These are phyloP conservation scores for Thalassiosira hispida DNA, from an alignment of 352 stramenopile genomes.

Conservation along the genomic window DNA sequence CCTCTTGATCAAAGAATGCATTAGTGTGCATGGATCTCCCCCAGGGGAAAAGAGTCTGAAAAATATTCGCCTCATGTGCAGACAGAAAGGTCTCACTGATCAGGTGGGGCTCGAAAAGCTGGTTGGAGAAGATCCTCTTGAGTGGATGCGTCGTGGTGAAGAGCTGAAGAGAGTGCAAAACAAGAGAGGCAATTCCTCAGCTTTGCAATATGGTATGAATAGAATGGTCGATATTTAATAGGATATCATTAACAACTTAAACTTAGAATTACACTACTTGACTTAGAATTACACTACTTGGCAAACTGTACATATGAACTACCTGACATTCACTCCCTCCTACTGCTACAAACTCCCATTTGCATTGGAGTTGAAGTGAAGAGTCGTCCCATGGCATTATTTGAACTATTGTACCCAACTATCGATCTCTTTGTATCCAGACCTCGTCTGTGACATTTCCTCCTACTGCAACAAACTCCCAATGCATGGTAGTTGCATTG, in stretches of 20 bases:
- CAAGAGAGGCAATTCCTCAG: constrained; percentile 49
- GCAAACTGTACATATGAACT: too few relatives aligned
- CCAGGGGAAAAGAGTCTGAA: constrained; percentile 77
- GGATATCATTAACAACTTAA: constrained; percentile 8
- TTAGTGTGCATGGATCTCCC: constrained; percentile 65
- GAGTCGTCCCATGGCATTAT: neutral
- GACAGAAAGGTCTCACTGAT: constrained; percentile 59
- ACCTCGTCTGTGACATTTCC: constrained; percentile 57
- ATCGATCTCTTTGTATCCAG: constrained; percentile 54
- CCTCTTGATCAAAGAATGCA: constrained; percentile 83
- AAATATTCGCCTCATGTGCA: constrained; percentile 62
- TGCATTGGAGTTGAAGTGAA: too few relatives aligned
- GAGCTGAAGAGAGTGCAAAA: constrained; percentile 54
- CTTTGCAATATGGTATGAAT: constrained; percentile 54
- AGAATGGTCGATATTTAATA: constrained; percentile 57
- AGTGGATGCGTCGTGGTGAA: constrained; percentile 77
- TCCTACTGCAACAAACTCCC: constrained; percentile 68
- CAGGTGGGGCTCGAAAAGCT: constrained; percentile 66
- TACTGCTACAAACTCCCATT: too few relatives aligned
- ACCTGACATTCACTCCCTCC: too few relatives aligned
- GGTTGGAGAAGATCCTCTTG: constrained; percentile 75
- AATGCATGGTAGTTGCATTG: constrained; percentile 68
- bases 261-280: neutral
- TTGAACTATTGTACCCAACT: too few relatives aligned
- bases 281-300: too few relatives aligned